These are phyloP conservation scores for Nepenthes gracilis DNA, from an alignment of 148 eudicot species.

Conservation along the genomic window DNA sequence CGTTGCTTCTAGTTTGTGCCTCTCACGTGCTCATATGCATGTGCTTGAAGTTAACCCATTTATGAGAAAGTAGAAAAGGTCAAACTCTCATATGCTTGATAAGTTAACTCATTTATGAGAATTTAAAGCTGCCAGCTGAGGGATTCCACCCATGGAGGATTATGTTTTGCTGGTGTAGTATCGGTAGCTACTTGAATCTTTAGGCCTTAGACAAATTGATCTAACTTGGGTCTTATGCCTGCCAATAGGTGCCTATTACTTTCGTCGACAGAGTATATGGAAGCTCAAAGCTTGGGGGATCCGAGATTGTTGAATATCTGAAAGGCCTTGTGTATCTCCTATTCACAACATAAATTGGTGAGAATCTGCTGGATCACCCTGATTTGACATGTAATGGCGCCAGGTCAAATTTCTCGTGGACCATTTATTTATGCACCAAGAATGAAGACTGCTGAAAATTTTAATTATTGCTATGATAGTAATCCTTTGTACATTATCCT, in stretches of 20 bases:
- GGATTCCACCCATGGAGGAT: too few relatives aligned
- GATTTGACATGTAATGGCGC: background rate
- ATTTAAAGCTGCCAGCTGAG: too few relatives aligned
- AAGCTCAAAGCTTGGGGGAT: conserved; percentile 90
- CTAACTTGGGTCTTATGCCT: conserved; percentile 2
- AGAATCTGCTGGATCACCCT: background rate
- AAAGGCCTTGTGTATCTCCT: conserved; percentile 83
- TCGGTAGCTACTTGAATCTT: background rate
- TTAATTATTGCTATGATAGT: too few relatives aligned
- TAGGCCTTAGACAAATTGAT: background rate
- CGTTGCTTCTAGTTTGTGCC: too few relatives aligned
- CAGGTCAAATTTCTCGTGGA: background rate
- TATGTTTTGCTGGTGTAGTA: background rate
- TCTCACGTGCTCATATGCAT: too few relatives aligned
- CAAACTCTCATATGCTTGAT: too few relatives aligned
- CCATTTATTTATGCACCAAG: too few relatives aligned
- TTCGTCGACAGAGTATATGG: conserved; percentile 95
- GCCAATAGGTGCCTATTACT: conserved; percentile 74
- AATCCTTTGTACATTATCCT: too few relatives aligned
- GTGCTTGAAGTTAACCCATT: too few relatives aligned
- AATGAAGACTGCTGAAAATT: too few relatives aligned
- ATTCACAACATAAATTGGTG: conserved; percentile 45
- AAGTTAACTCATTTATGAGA: too few relatives aligned
- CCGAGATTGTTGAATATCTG: conserved; percentile 81
- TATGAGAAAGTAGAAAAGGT: too few relatives aligned